These are phyloP conservation scores for Lentithecium fluviatile DNA, from an alignment of 495 filamentous ascomycete genomes.

Conservation along the genomic window DNA sequence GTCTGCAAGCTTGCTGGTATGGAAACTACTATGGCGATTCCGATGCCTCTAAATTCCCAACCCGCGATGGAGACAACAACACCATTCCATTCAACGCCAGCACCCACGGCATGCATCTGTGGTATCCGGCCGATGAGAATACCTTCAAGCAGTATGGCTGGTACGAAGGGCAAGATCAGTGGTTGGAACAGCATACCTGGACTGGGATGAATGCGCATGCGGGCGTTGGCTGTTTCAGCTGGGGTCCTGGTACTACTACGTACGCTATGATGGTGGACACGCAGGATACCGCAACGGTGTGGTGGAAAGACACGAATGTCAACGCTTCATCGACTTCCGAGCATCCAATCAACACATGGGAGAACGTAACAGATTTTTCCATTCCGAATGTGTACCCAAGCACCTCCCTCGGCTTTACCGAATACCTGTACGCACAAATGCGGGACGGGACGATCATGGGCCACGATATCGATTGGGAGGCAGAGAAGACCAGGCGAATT, in stretches of 20 bases:
- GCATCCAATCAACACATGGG: conserved; percentile 36
- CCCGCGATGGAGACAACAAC: conserved; percentile 27
- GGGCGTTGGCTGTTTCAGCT: conserved; percentile 41
- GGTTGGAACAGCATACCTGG: conserved; percentile 39
- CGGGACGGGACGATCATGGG: conserved; percentile 25
- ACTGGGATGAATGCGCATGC: conserved; percentile 39
- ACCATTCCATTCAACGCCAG: conserved; percentile 12
- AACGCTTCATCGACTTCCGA: not conserved
- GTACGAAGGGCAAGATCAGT: conserved; percentile 36
- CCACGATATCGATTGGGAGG: conserved; percentile 32
- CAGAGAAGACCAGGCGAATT: conserved; percentile 32
- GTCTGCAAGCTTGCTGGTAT: conserved; percentile 46
- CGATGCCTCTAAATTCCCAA: conserved; percentile 30
- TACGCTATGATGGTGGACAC: conserved; percentile 36
- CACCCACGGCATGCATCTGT: conserved; percentile 39
- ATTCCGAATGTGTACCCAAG: conserved; percentile 32
- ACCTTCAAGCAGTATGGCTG: conserved; percentile 41
- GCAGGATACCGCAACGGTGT: conserved; percentile 27
- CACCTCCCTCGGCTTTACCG: conserved; percentile 36
- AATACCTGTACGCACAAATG: conserved; percentile 37
- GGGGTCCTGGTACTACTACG: conserved; percentile 29
- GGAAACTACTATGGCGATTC: conserved; percentile 43
- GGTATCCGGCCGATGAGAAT: conserved; percentile 39
- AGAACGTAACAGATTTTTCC: conserved; percentile 12
- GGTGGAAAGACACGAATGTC: conserved; percentile 36